A percentile compares a stretch with the other conserved stretches of the same genome.
Conservation (phyloP, 2,329 filamentous ascomycete species). For the Alternaria burnsii region DNA sequence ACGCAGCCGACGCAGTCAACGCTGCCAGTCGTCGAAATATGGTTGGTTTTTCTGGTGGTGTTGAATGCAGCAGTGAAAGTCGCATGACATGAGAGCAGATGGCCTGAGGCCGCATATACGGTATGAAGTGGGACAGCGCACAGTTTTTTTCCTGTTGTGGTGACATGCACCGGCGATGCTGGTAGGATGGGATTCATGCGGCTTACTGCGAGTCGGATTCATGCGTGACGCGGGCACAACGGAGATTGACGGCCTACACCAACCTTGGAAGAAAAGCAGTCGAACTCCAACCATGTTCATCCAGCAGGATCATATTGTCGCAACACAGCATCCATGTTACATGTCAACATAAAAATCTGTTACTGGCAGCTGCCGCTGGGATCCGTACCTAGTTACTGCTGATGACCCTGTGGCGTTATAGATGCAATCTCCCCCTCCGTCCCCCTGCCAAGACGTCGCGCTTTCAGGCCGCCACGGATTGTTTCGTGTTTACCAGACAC, state of each 20-base stretch:
- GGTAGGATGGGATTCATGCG: conserved; percentile 6
- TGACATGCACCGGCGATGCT: conserved; percentile 1
- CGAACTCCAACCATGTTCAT: not conserved
- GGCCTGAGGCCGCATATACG: conserved; percentile 8
- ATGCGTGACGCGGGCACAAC: not conserved
- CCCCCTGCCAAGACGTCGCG: conserved; percentile 20
- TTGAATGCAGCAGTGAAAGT: not conserved
- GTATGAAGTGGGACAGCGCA: conserved; percentile 9
- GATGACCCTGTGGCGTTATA: not conserved
- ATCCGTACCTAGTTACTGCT: not conserved
- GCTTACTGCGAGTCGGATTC: conserved; percentile 3
- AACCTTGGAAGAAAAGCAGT: not conserved
- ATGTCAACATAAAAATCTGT: not conserved
- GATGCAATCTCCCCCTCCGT: conserved; percentile 8
- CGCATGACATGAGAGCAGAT: conserved; percentile 5
- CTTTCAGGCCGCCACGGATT: conserved; percentile 3
- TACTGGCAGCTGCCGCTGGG: not conserved
- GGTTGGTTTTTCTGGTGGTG: not conserved
- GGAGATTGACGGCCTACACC: not conserved
- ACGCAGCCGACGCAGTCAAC: not conserved
- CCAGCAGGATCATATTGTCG: not conserved
- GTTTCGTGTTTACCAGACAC: conserved; percentile 10
- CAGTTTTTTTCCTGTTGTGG: conserved; percentile 10
- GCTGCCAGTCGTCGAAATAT: not conserved
- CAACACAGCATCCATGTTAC: not conserved